These are phyloP conservation scores for Plasmodium vinckei DNA, from an alignment of 169 alveolate genomes.

Conservation along the genomic window DNA sequence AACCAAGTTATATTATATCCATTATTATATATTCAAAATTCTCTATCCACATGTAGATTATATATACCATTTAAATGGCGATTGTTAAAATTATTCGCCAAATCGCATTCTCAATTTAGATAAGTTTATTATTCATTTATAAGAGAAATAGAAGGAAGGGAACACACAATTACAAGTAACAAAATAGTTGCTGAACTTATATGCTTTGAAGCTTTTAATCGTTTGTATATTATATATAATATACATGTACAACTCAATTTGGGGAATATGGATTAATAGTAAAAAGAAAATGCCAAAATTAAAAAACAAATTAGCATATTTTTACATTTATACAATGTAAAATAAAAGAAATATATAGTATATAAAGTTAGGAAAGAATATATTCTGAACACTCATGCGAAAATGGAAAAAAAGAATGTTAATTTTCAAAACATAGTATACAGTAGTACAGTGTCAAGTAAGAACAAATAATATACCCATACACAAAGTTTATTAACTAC, in stretches of 20 bases:
- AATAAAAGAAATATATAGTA: constrained; percentile 11
- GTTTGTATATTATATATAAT: constrained; percentile 1
- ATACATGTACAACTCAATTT: not conserved
- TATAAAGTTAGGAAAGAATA: not conserved
- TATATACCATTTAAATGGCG: too few species aligned
- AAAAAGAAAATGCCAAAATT: constrained; percentile 32
- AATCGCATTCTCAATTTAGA: too few species aligned
- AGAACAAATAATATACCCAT: not conserved
- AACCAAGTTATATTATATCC: too few species aligned
- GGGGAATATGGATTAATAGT: not conserved
- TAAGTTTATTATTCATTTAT: too few species aligned
- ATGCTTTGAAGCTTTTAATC: too few species aligned
- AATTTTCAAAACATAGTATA: constrained; percentile 67
- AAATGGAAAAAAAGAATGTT: constrained; percentile 65
- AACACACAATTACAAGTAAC: too few species aligned
- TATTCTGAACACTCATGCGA: constrained; percentile 6
- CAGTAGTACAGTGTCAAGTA: constrained; percentile 76
- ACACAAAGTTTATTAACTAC: not conserved
- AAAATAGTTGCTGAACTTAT: too few species aligned
- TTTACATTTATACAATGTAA: constrained; percentile 15
- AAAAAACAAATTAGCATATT: constrained; percentile 9
- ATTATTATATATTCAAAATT: too few species aligned
- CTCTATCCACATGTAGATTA: too few species aligned
- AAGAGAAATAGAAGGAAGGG: too few species aligned
- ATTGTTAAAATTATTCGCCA: too few species aligned